A percentile compares a stretch with the other conserved stretches of the same genome.
Conservation (phyloP, 2,329 filamentous ascomycete genomes). For the Curvularia lunata region DNA sequence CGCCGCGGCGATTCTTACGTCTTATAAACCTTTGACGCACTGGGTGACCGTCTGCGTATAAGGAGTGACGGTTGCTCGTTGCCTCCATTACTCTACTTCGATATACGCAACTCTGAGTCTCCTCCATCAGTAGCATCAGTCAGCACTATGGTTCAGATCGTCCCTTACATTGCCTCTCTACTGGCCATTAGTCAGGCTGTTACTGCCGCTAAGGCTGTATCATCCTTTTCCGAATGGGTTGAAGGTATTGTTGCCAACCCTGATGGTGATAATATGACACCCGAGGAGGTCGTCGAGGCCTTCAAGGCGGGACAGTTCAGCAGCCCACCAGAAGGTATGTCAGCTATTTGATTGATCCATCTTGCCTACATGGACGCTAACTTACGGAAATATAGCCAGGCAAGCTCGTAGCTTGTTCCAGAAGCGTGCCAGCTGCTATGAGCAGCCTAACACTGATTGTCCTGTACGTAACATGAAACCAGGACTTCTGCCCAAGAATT, state of each 20-base stretch:
- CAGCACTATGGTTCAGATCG: slow-evolving; percentile 18
- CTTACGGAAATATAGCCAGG: slow-evolving; percentile 9
- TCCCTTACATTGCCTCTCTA: slow-evolving; percentile 17
- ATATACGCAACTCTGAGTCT: slow-evolving; percentile 3
- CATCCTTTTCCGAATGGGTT: slow-evolving; percentile 23
- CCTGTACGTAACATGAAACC: slow-evolving; percentile 10
- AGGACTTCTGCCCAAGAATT: slow-evolving; percentile 2
- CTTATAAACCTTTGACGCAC: background rate
- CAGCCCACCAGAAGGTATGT: slow-evolving; percentile 16
- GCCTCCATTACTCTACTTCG: background rate
- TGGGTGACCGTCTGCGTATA: background rate
- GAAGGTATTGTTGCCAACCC: slow-evolving; percentile 20
- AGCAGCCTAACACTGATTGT: slow-evolving; percentile 12
- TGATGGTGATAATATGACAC: slow-evolving; percentile 22
- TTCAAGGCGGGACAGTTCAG: slow-evolving; percentile 17
- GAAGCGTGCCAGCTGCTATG: slow-evolving; percentile 19
- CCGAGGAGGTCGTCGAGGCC: slow-evolving; percentile 20
- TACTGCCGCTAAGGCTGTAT: slow-evolving; percentile 18
- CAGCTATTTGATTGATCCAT: slow-evolving; percentile 1
- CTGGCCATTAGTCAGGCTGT: slow-evolving; percentile 18
- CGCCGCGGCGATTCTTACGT: background rate
- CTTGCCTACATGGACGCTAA: slow-evolving; percentile 10
- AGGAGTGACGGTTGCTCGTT: background rate
- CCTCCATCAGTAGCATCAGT: slow-evolving; percentile 6
- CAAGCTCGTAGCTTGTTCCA: slow-evolving; percentile 16